Conservation (phyloP, 345 rosid genomes). For the Excoecaria agallocha region DNA sequence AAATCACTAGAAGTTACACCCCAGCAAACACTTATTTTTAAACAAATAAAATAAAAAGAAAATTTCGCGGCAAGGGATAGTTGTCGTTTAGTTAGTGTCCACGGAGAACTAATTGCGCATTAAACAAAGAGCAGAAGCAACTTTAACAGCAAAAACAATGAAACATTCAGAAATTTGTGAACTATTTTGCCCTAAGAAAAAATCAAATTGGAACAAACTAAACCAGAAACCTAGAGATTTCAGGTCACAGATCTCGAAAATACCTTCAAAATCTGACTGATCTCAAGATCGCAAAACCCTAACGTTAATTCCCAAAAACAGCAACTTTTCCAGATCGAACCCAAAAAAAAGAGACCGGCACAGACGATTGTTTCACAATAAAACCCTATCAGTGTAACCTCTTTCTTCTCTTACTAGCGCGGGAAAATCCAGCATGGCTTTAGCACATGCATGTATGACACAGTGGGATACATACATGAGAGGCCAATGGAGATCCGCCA, state of each 20-base stretch:
- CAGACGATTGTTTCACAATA: not conserved
- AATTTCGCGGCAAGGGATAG: too few relatives aligned
- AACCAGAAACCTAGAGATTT: not conserved
- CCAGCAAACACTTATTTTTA: too few relatives aligned
- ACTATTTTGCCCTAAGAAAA: not conserved
- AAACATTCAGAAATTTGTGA: not conserved
- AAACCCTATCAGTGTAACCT: conserved; percentile 27
- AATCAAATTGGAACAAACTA: not conserved
- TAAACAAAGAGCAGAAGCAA: not conserved
- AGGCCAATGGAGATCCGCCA: conserved; percentile 15
- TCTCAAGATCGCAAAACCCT: conserved; percentile 16
- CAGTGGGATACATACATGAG: not conserved
- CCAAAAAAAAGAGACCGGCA: not conserved
- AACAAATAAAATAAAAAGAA: too few relatives aligned
- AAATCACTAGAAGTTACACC: not conserved
- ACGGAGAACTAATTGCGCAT: too few relatives aligned
- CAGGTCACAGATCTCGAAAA: conserved; percentile 4
- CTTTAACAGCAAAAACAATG: not conserved
- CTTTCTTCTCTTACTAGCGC: conserved; percentile 29
- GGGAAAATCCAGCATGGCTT: conserved; percentile 37
- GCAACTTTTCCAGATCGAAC: not conserved
- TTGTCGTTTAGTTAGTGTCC: too few relatives aligned
- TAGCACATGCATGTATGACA: conserved; percentile 9
- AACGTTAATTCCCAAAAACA: not conserved
- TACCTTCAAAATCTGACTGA: conserved; percentile 3